A percentile compares a stretch with the other conserved stretches of the same genome.
Conservation (phyloP, 1,284 basidiomycete genomes). For the Cryptococcus sp. region DNA sequence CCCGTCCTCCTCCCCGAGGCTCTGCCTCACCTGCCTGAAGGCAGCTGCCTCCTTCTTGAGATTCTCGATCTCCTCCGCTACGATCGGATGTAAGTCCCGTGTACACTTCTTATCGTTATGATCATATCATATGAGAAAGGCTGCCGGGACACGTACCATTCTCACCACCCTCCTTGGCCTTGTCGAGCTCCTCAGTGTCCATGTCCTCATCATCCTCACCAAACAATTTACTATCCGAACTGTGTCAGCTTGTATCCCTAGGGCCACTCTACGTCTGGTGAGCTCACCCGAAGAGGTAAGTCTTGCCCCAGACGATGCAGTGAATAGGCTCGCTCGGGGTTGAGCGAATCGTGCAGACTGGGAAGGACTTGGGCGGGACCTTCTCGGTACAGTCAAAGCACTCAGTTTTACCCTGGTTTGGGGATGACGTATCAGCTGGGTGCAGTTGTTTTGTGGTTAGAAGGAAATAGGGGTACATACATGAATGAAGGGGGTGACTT, state of each 20-base stretch:
- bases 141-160: slow-evolving; percentile 57
- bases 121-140: not conserved
- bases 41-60: slow-evolving; percentile 84
- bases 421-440: not conserved
- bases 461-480: slow-evolving; percentile 27
- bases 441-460: not conserved
- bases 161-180: slow-evolving; percentile 63
- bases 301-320: slow-evolving; percentile 99
- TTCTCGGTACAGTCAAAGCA: slow-evolving; percentile 92
- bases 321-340: slow-evolving; percentile 97
- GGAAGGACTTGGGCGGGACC: slow-evolving; percentile 87
- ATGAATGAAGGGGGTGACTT: slow-evolving; percentile 57
- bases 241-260: slow-evolving; percentile 1
- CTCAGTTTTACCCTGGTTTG: slow-evolving; percentile 68
- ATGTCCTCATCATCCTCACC: slow-evolving; percentile 71
- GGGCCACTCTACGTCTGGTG: not conserved
- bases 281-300: slow-evolving; percentile 89
- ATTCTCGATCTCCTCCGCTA: slow-evolving; percentile 85
- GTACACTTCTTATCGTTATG: too few species aligned
- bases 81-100: not conserved
- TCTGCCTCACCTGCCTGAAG: slow-evolving; percentile 71
- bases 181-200: slow-evolving; percentile 52
- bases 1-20: slow-evolving; percentile 55
- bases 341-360: slow-evolving; percentile 96
- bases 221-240: slow-evolving; percentile 72